These are phyloP conservation scores for Globisporangium paroecandrum DNA, from an alignment of 352 stramenopile genomes.

Conservation along the genomic window DNA sequence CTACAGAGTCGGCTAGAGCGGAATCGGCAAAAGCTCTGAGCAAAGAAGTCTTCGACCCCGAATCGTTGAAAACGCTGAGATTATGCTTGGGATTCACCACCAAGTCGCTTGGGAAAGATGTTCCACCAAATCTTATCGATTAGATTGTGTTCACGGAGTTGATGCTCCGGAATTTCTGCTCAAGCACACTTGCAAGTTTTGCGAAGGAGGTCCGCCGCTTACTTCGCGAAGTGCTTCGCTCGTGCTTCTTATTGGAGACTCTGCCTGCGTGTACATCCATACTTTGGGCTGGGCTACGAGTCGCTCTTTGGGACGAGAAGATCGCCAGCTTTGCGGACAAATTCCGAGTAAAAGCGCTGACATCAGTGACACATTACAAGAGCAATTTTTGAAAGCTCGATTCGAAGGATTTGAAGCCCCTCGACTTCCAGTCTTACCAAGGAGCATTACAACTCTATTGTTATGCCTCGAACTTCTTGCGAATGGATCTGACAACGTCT, in stretches of 20 bases:
- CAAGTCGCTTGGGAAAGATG: not conserved
- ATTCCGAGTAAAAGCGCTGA: slow-evolving; percentile 11
- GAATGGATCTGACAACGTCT: not conserved
- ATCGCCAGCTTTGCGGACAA: slow-evolving; percentile 11
- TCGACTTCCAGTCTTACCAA: not conserved
- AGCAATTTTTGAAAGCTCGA: not conserved
- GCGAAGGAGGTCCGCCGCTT: not conserved
- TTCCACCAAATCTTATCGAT: not conserved
- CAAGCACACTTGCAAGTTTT: not conserved
- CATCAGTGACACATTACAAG: not conserved
- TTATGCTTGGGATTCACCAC: not conserved
- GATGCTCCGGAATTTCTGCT: slow-evolving; percentile 21
- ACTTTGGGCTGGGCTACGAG: slow-evolving; percentile 19
- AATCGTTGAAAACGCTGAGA: slow-evolving; percentile 2
- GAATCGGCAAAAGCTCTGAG: not conserved
- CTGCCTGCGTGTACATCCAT: slow-evolving; percentile 10
- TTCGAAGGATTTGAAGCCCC: not conserved
- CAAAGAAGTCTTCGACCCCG: not conserved
- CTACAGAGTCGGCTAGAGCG: not conserved
- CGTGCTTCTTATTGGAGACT: slow-evolving; percentile 3
- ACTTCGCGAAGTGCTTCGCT: slow-evolving; percentile 6
- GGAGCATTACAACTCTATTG: not conserved
- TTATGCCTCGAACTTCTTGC: slow-evolving; percentile 4
- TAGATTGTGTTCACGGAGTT: slow-evolving; percentile 26
- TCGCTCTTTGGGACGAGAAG: slow-evolving; percentile 26